Percentiles rank a stretch among this genome's conserved stretches.
Conservation (phyloP, 106 monocot species). For the Dendrobium catenatum region DNA sequence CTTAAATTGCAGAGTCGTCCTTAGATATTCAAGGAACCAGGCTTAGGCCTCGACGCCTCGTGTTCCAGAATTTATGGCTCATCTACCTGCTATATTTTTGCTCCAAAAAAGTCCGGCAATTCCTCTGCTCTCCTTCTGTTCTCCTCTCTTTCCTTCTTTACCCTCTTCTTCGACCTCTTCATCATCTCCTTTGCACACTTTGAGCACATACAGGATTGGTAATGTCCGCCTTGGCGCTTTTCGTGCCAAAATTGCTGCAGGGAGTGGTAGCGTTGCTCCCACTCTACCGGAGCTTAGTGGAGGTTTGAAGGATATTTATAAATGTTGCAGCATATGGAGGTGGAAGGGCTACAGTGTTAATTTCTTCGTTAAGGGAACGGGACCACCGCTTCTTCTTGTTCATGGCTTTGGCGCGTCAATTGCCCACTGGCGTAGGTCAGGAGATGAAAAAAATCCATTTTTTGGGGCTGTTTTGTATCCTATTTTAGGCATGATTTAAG, state of each 20-base stretch:
- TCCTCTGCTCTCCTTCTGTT: slow-evolving; percentile 1
- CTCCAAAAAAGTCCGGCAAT: background rate
- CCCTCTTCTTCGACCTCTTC: background rate
- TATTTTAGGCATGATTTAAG: too few species aligned
- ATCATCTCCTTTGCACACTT: background rate
- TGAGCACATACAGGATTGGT: background rate
- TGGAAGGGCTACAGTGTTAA: slow-evolving; percentile 70
- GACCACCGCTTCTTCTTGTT: slow-evolving; percentile 80
- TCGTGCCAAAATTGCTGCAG: slow-evolving; percentile 1
- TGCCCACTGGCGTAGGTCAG: slow-evolving; percentile 81
- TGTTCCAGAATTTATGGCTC: background rate
- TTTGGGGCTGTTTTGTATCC: too few species aligned
- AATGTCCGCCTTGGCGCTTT: background rate
- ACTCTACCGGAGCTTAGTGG: slow-evolving; percentile 10
- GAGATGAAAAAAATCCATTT: background rate
- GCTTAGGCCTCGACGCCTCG: too few species aligned
- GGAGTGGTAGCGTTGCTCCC: slow-evolving; percentile 6
- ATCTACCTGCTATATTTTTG: background rate
- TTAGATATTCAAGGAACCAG: too few species aligned
- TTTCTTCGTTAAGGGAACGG: slow-evolving; percentile 52
- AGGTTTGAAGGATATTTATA: slow-evolving; percentile 36
- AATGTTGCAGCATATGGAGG: slow-evolving; percentile 44
- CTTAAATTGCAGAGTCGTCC: too few species aligned
- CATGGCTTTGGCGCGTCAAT: slow-evolving; percentile 95
- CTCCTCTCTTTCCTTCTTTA: background rate